Evolutionary conservation across 176 grass and related monocot species (phyloP), one percentile per base, ranked within the genome.

Genomic region (Calamus simplicifolius): DNA sequence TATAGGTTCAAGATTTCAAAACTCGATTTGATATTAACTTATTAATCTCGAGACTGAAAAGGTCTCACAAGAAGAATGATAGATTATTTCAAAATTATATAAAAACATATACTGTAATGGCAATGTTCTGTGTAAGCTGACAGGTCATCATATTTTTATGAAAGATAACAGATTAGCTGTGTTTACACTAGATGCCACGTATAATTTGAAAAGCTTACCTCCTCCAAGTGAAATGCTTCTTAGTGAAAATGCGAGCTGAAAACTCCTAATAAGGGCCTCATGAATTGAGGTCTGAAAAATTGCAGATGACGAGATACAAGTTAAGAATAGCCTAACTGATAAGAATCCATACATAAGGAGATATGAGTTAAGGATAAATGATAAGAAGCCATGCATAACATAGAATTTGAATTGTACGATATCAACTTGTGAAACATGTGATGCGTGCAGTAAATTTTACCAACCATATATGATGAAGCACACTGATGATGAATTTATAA

Each of bases 201-300:
- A 43, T 19, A 25, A 69, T 56, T 68, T 68, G 64, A 58, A 52
- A 57, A 61, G 55, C 29, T 67, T 58, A 85, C 93, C 81, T 77
- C 77, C 71, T 60, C 68, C 74, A 62, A 98, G 93, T 14, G 93
- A 62, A 80, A 85, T 65, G 64, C 69, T 67, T 79, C 88, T 88
- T 61, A 98, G 75, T 53, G 79, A 66, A 77, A 98, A 98, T 67
- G 88, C 88, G 84, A 92, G 84, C 75, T 89, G 87, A 83, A 98
- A 98, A 78, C 88, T 85, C 75, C 78, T 84, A 69, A 81, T 83
- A 66, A 98, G 79, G 70, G 81, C 77, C 73, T 92, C 93, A 80
- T 83, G 76, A 78, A 85, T 74, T 73, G 85, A 83, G 66, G 84
- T 81, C 93, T 98, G 87, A 59, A 63, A 29, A 51, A 62, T 31